Evolutionary conservation across 495 filamentous ascomycete genomes (phyloP).

Genomic region (Halenospora varia): DNA sequence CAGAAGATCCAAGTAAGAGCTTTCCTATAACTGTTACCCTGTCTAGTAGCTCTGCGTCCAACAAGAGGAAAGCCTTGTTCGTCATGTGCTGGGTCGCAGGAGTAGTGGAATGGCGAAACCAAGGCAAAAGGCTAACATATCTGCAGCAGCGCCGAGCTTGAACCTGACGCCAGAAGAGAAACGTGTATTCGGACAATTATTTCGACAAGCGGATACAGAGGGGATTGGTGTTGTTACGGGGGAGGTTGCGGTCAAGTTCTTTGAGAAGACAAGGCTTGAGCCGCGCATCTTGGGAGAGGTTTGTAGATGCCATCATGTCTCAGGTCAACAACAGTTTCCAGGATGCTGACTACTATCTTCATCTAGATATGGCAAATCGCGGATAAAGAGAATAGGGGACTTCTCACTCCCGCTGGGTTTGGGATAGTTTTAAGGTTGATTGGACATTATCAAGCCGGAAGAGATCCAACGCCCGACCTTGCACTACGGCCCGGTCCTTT

Average conservation of each 20-base stretch:
- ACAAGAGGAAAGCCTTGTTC: no score
- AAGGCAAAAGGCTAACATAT: neutral
- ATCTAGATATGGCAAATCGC: slow-evolving; percentile 97
- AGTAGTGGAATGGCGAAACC: neutral
- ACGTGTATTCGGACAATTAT: slow-evolving; percentile 86
- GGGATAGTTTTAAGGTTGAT: slow-evolving; percentile 89
- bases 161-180: slow-evolving; percentile 92
- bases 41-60: no score
- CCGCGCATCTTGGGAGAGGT: slow-evolving; percentile 87
- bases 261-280: slow-evolving; percentile 88
- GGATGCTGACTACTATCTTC: slow-evolving; percentile 9
- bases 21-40: slow-evolving; percentile 5
- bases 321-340: neutral
- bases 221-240: slow-evolving; percentile 91
- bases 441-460: slow-evolving; percentile 87
- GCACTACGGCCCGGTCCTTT: slow-evolving; percentile 72
- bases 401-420: slow-evolving; percentile 88
- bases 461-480: slow-evolving; percentile 73
- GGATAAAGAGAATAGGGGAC: slow-evolving; percentile 90
- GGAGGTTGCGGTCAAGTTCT: slow-evolving; percentile 95
- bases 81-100: no score
- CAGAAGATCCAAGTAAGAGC: slow-evolving; percentile 29
- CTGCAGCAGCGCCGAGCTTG: slow-evolving; percentile 60
- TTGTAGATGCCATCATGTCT: slow-evolving; percentile 25
- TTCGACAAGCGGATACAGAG: slow-evolving; percentile 83